Evolutionary conservation across 2,329 filamentous ascomycete genomes (phyloP), one percentile per base, ranked within the genome.

Genomic region (Talaromyces amestolkiae): DNA sequence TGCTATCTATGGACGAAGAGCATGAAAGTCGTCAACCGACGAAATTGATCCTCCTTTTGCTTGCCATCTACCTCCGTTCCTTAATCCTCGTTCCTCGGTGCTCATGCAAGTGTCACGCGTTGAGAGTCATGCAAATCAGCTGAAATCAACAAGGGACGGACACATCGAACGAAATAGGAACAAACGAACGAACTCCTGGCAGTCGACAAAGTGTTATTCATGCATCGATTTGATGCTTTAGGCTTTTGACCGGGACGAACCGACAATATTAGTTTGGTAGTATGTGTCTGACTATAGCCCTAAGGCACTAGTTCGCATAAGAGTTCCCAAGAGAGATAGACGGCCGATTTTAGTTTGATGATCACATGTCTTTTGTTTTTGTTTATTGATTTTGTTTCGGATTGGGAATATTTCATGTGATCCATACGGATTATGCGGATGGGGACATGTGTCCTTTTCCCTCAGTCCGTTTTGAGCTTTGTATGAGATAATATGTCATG

Each of bases 1-100:
- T 41, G 31, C 45, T 41, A 61, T 61, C 45, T 53, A 61, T 61
- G 39, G 31, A 39, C 31, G 43, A 45, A 43, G 33, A 43, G 56
- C 33, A 33, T 33, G 49, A 33, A 33, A n/a, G 45, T 53, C 13
- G 49, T 53, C 13, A 11, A 31, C 24, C 22, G 47, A 51, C 13
- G 22, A 27, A 9, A 27, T 9, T 51, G 47, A 51, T 27, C 13
- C 45, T 51, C 47, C 22, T 31, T 51, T 15, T 27, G 9, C 22
- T 17, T 51, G 47, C 47, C 47, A 24, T 11, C 22, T 49, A 53
- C 17, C 33, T 11, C 45, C 27, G 35, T 11, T 11, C 13, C 13
- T 37, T 11, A 11, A 13, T 10, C 35, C 35, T 31, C 9, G 49
- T 53, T 33, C 47, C 47, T 51, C 24, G 47, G 24, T 51, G 13